Base-by-base conservation (phyloP, 1,139 yeast species). In the Hansenula lynferdii region DNA sequence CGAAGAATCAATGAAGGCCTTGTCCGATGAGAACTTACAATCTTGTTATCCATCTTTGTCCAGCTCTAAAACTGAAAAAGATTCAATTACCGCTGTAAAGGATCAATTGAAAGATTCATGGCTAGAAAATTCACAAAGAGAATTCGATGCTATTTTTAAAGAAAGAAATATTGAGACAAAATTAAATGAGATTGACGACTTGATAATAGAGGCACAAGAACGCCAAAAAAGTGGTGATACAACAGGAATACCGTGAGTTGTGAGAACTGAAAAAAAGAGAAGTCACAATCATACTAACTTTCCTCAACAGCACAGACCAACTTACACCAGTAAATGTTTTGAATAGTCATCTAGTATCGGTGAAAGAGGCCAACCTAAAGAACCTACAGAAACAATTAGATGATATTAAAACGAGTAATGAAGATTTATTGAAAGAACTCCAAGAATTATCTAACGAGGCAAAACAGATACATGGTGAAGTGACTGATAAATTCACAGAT, bases 41-140 rank as follows among this genome's bases (percentile, higher is more conserved):
- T 63, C 76, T 22, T 85, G 95, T 54, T 87, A 77, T 57, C 95
- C 95, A 1, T 62, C 68, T 1, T 66, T 82, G 17, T 67, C 80
- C 0, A 49, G 61, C 12, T 61, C 74, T 4, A 63, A 62, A 16
- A 72, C 72, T 10, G 92, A 90, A 0, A 56, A 59, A 8, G 62
- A 62, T 25, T 68, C 76, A 2, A 60, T 86, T 15, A 70, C 72
- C 24, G 72, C 71, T 28, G 84, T 89, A 4, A 67, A 83, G 39
- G 59, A 64, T 6, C 92, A 84, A 53, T 72, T 85, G 17, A 61
- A 71, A 9, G 70, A 71, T 24, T 79, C 77, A 47, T 84, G 92
- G 85, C 67, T 67, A 31, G 61, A 64, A 11, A 72, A 75, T 22
- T 73, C 87, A 2, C 56, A 69, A 39, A 64, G 69, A 27, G 95